These are phyloP conservation scores for Monosporascus sp. DNA, from an alignment of 2,329 filamentous ascomycete genomes.

Conservation along the genomic window DNA sequence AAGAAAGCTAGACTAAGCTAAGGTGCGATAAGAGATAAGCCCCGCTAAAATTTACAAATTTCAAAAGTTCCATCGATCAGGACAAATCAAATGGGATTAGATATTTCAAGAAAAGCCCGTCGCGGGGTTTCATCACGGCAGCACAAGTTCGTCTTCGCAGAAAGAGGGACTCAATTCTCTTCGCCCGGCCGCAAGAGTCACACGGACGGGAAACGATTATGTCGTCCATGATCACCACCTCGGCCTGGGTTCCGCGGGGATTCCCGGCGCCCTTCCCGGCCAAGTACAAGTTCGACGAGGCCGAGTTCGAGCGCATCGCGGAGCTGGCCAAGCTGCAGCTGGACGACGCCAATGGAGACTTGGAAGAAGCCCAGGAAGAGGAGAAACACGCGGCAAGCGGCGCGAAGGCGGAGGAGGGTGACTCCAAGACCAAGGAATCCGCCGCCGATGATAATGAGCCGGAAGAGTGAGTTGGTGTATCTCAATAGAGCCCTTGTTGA, in stretches of 20 bases:
- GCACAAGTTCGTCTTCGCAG: conserved; percentile 9
- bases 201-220: conserved; percentile 27
- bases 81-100: not conserved
- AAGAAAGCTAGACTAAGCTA: not conserved
- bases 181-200: not conserved
- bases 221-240: conserved; percentile 71
- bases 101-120: not conserved
- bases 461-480: conserved; percentile 16
- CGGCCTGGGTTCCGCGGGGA: conserved; percentile 71
- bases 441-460: conserved; percentile 9
- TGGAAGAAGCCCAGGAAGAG: conserved; percentile 63
- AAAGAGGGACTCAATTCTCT: not conserved
- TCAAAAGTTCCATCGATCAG: conserved; percentile 5
- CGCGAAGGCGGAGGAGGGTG: not conserved
- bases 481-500: not conserved
- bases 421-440: not conserved
- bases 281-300: conserved; percentile 71
- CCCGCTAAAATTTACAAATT: conserved; percentile 14
- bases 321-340: conserved; percentile 73
- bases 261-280: conserved; percentile 71
- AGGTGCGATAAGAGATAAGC: conserved; percentile 9
- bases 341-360: conserved; percentile 85
- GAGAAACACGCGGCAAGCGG: conserved; percentile 19
- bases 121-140: conserved; percentile 7
- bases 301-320: conserved; percentile 71